A percentile compares a stretch with the other conserved stretches of the same genome.
These are phyloP conservation scores for Diplogelasinospora grovesii DNA, from an alignment of 495 filamentous ascomycete genomes.

Conservation along the genomic window DNA sequence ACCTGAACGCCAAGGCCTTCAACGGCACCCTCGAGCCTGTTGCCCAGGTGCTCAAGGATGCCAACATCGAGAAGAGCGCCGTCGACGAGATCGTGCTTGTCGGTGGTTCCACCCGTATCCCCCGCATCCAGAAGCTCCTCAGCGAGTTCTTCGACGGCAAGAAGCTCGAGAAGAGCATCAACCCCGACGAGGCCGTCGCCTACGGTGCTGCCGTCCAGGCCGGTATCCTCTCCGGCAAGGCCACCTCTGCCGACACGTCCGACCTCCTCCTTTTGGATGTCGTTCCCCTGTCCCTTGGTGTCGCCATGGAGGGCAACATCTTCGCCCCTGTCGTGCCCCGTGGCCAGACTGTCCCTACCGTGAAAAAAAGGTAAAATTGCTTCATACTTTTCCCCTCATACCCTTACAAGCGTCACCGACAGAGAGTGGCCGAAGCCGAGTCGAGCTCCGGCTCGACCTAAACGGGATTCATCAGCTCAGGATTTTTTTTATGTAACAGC, in stretches of 20 bases:
- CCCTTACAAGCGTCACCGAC: no score
- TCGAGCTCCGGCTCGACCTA: no score
- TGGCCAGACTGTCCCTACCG: conserved; percentile 82
- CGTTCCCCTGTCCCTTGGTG: conserved; percentile 94
- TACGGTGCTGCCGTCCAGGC: conserved; percentile 99
- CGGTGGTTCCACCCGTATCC: conserved; percentile 98
- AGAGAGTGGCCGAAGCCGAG: no score
- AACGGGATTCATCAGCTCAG: no score
- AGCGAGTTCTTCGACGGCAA: conserved; percentile 99
- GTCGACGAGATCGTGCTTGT: conserved; percentile 98
- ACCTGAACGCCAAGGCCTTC: conserved; percentile 96
- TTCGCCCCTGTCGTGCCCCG: conserved; percentile 93
- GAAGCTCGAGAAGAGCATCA: conserved; percentile 99
- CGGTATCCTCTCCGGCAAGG: conserved; percentile 95
- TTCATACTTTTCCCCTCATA: no score
- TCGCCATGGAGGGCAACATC: conserved; percentile 99
- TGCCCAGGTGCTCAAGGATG: conserved; percentile 96
- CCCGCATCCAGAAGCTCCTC: conserved; percentile 96
- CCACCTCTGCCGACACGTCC: conserved; percentile 87
- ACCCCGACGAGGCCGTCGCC: conserved; percentile 98
- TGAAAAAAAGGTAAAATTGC: conserved; percentile 64
- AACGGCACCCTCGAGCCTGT: conserved; percentile 94
- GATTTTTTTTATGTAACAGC: no score
- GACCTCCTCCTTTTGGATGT: conserved; percentile 97
- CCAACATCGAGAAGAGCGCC: conserved; percentile 85